Evolutionary conservation across 768 basidiomycete species (phyloP), one percentile per base, ranked within the genome.

Genomic region (Chalciporus sphaerocephalus): DNA sequence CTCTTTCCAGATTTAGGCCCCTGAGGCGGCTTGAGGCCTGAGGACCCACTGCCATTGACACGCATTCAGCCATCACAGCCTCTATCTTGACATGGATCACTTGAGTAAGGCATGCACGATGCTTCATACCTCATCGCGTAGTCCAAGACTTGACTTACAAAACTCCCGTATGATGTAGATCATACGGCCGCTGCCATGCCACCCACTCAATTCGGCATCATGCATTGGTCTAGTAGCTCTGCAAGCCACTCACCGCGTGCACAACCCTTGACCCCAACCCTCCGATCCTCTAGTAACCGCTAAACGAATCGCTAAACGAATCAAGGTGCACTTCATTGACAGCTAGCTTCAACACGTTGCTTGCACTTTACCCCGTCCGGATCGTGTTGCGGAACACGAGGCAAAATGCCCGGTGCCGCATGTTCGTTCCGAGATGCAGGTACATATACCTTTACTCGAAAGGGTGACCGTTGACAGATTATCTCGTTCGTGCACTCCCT

Each of bases 381-480:
- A 21, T 40, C 53, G 41, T 42, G 57, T 57, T 50, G 43, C 40
- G 30, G 44, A 32, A 56, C 64, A 68, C 36, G 64, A 67, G 64
- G 64, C 59, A 46, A 43, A 18, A 42, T 54, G 51, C 42, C 61
- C 52, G 23, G 45, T 46, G 32, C 59, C 57, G 42, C 64, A 56
- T 67, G 64, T 51, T 32, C 41, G 15, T 34, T 46, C 47, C 48
- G 43, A 50, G 23, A 30, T 24, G 36, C 47, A 32, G 34, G 36
- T 67, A 64, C 62, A 60, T 58, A 64, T 54, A 32, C 30, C 6
- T n/a, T n/a, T 32, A 53, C 50, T 48, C 48, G 42, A 28, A 46
- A 51, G 44, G 46, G 33, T 38, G 28, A 32, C 40, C 34, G 30
- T 32, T 32, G 40, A 40, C 47, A n/a, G 57, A 50, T 59, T 46